phyloP scores from a whole-genome alignment of 139 green algal genomes.

The Asterochloris erici region DNA sequence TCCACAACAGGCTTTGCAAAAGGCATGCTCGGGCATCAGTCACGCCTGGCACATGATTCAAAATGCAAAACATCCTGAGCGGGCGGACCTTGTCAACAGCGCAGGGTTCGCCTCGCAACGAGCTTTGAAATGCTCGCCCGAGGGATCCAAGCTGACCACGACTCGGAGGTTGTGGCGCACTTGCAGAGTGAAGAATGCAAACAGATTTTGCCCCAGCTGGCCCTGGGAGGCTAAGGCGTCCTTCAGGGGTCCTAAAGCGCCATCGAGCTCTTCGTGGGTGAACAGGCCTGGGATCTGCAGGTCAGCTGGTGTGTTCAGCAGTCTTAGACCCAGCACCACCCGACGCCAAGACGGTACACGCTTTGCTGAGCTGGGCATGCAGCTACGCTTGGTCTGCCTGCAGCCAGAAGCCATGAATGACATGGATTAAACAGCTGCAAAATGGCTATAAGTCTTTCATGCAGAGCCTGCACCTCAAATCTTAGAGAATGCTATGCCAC shows the following conservation, averaged over 20 bases:
- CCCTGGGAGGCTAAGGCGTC: slow-evolving; percentile 21
- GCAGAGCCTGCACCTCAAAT: too few relatives aligned
- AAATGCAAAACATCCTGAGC: not conserved
- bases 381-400: too few relatives aligned
- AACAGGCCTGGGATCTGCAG: slow-evolving; percentile 74
- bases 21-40: not conserved
- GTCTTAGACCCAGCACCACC: not conserved
- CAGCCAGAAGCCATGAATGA: too few relatives aligned
- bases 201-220: slow-evolving; percentile 20
- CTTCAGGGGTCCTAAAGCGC: slow-evolving; percentile 53
- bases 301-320: not conserved
- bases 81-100: slow-evolving; percentile 41
- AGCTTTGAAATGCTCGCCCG: slow-evolving; percentile 35
- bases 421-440: too few relatives aligned
- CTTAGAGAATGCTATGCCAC: too few relatives aligned
- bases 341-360: not conserved
- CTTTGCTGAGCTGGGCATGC: not conserved
- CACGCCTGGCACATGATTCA: not conserved
- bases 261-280: slow-evolving; percentile 70
- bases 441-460: too few relatives aligned
- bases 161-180: slow-evolving; percentile 65
- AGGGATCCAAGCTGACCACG: slow-evolving; percentile 68
- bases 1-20: not conserved
- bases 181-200: slow-evolving; percentile 31
- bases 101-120: slow-evolving; percentile 68